Percentiles rank a stretch among this genome's conserved stretches.
Evolutionary conservation across 2,329 filamentous ascomycete species (phyloP).

Genomic region (Sporothrix euskadiensis): DNA sequence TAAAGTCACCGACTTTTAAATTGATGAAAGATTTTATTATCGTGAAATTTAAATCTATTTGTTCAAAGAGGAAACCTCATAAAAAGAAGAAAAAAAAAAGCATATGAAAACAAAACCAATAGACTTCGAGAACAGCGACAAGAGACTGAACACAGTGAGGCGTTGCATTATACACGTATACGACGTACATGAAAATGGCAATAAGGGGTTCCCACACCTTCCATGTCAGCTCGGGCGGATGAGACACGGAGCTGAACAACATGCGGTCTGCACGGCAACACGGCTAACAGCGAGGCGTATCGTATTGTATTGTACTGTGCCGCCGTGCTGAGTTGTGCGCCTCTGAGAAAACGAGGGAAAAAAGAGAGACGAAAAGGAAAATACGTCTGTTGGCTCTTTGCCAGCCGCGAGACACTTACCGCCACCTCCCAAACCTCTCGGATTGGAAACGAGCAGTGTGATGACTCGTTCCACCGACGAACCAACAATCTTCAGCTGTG

Average conservation of each 20-base stretch:
- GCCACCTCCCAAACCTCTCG: background rate
- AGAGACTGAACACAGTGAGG: background rate
- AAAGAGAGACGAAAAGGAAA: background rate
- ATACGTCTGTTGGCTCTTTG: background rate
- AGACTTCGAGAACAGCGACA: background rate
- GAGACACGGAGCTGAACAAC: background rate
- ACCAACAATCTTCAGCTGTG: background rate
- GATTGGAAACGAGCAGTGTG: background rate
- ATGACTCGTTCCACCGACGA: background rate
- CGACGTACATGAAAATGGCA: background rate
- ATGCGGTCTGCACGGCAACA: slow-evolving; percentile 1
- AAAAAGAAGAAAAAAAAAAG: background rate
- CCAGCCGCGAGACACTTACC: background rate
- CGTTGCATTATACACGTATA: background rate
- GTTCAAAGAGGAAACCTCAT: background rate
- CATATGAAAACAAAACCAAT: background rate
- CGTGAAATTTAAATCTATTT: too few relatives aligned
- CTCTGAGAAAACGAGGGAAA: background rate
- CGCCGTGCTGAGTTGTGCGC: background rate
- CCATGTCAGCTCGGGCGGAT: background rate
- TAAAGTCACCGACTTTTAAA: too few relatives aligned
- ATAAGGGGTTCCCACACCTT: background rate
- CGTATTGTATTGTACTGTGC: background rate
- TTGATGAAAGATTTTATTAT: too few relatives aligned
- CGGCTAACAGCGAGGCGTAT: background rate